Evolutionary conservation across 805 yeast species (phyloP).

Genomic region (Grigorovia jiainica): DNA sequence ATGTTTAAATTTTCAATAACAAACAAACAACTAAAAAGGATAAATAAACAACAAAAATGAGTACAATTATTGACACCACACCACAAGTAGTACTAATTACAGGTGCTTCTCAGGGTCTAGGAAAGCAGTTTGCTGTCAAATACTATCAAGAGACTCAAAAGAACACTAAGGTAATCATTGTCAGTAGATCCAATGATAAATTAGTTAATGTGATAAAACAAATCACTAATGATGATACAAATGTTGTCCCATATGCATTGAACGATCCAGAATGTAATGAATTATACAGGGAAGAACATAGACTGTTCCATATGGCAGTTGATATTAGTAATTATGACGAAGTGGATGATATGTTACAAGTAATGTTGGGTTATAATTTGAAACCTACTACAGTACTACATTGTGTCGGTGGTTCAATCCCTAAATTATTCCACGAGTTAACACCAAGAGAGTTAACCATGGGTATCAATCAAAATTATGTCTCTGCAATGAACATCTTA

Average conservation of each 20-base stretch:
- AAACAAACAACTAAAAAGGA: too few species aligned
- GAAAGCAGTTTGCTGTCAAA: slow-evolving; percentile 62
- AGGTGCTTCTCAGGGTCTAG: slow-evolving; percentile 94
- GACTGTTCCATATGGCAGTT: slow-evolving; percentile 40
- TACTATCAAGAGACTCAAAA: slow-evolving; percentile 34
- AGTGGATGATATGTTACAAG: slow-evolving; percentile 30
- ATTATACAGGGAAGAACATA: too few species aligned
- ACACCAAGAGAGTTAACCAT: slow-evolving; percentile 44
- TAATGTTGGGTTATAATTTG: slow-evolving; percentile 19
- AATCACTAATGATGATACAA: slow-evolving; percentile 23
- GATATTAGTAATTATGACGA: slow-evolving; percentile 54
- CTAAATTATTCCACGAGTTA: slow-evolving; percentile 67
- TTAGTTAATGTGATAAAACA: slow-evolving; percentile 40
- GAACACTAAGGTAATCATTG: slow-evolving; percentile 61
- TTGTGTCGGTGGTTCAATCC: slow-evolving; percentile 82
- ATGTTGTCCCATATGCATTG: not conserved
- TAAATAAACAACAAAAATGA: not conserved
- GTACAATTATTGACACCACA: slow-evolving; percentile 18
- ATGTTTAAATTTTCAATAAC: too few species aligned
- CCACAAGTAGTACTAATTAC: slow-evolving; percentile 62
- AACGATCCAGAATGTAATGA: not conserved
- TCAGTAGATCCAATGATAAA: slow-evolving; percentile 65
- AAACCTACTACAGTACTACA: slow-evolving; percentile 68
- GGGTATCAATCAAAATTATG: slow-evolving; percentile 64
- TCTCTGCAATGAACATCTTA: slow-evolving; percentile 58